Evolutionary conservation across 2,329 filamentous ascomycete genomes (phyloP).

Genomic region (Cladosporium sp.): DNA sequence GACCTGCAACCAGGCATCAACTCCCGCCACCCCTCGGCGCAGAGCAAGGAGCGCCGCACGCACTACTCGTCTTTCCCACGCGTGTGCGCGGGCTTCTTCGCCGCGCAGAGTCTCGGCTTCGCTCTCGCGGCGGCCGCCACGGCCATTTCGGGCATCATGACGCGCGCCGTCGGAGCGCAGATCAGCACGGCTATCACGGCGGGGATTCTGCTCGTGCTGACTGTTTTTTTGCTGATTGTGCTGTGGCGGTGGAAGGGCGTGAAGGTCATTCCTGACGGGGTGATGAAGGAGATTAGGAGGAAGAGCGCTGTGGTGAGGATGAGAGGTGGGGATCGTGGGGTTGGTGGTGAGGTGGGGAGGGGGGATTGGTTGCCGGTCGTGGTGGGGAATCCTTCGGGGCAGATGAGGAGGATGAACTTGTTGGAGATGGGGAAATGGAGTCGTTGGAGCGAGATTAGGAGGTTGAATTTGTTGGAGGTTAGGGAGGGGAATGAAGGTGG

Average conservation of each 20-base stretch:
- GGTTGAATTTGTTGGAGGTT: conserved; percentile 38
- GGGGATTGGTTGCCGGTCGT: conserved; percentile 64
- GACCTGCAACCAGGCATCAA: conserved; percentile 70
- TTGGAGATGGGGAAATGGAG: conserved; percentile 65
- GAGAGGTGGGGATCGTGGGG: conserved; percentile 15
- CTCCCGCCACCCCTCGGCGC: conserved; percentile 37
- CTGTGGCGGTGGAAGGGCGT: conserved; percentile 62
- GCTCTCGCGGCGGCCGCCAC: conserved; percentile 64
- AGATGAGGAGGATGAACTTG: conserved; percentile 64
- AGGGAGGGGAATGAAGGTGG: too few relatives aligned
- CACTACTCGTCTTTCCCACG: conserved; percentile 75
- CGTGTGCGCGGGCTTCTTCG: conserved; percentile 65
- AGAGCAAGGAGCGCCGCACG: conserved; percentile 47
- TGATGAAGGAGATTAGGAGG: conserved; percentile 26
- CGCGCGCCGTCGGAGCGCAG: conserved; percentile 61
- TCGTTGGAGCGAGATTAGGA: conserved; percentile 66
- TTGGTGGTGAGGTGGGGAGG: conserved; percentile 33
- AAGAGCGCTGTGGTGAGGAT: conserved; percentile 15
- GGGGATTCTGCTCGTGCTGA: conserved; percentile 60
- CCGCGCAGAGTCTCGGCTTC: conserved; percentile 66
- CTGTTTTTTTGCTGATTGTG: conserved; percentile 56
- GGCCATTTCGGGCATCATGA: conserved; percentile 62
- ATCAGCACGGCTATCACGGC: conserved; percentile 64
- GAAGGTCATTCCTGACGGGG: conserved; percentile 62
- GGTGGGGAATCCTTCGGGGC: conserved; percentile 66